Evolutionary conservation across 768 basidiomycete genomes (phyloP), one percentile per base, ranked within the genome.

Genomic region (Cystofilobasidium macerans): DNA sequence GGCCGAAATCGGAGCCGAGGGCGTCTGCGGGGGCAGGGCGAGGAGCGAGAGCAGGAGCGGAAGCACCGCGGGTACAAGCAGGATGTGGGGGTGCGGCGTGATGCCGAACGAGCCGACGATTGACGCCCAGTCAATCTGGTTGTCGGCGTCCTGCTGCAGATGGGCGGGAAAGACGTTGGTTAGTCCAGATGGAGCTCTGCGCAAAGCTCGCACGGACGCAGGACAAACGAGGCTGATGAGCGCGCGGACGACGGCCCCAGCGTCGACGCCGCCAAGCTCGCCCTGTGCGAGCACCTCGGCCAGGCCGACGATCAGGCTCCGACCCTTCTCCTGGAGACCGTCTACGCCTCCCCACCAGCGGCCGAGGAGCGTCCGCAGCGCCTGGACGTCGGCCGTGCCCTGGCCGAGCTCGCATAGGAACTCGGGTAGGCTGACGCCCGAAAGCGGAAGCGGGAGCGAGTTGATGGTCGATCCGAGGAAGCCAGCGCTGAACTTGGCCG

Each of bases 21-120:
- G 82, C 61, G 87, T 85, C 53, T 87, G 84, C 54, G 89, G 86
- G 22, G 86, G 84, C 70, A 89, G 87, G 64, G 87, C 80, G 26
- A 97, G 83, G 62, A 97, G 85, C 67, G 89, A 86, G 59, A 94
- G 88, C 71, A 97, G 78, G 58, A 95, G 81, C 71, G 93, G 91
- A 70, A 97, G 77, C 0, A 89, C 89, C 36, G 88, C 85, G 3
- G 89, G 92, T 74, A 59, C 54, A 24, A 67, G 65, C 6, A 94
- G 90, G 18, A 91, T 87, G 8, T 87, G 87, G 68, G 85, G 84
- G 54, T 89, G 83, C 74, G 88, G 85, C 8, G 86, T 80, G 76
- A 84, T 81, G 79, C 98, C 94, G 72, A 94, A 94, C 4, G 87
- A 83, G 69, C 84, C 84, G 73, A 97, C 85, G 69, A 90, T 84